Base-by-base conservation (phyloP, 805 yeast species). In the Myxozyma melibiosi region DNA sequence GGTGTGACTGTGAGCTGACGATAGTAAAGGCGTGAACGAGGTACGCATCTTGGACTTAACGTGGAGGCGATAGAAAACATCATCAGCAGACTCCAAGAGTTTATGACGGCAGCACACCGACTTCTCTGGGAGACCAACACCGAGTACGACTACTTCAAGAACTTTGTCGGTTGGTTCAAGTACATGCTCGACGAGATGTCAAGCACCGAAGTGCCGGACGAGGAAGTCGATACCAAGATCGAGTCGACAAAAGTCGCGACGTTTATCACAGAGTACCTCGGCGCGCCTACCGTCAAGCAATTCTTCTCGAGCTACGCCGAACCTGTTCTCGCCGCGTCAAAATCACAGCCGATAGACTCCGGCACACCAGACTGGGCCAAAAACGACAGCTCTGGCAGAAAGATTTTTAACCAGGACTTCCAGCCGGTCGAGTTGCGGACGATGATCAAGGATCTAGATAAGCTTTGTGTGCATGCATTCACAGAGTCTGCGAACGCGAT, bases 131-230 rank as follows among this genome's bases (percentile, higher is more conserved):
- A 56, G 9, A 9, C 60, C 9, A 61, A 57, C 45, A 39, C 31
- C 14, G 66, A 63, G 38, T 51, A 49, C 24, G 61, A 41, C 2
- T 46, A 48, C 18, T 57, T 40, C 49, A 50, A 35, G 28, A 31
- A 45, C 16, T 63, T 63, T 53, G 24, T 55, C n/a, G 58, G 40
- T 20, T 63, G 66, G 65, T 44, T 63, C 13, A 55, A 47, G 37
- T 51, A 42, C 16, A 4, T 55, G 1, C 20, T 38, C 16, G 63
- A 62, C 25, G 62, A 54, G 24, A 13, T 49, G 13, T 4, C 47
- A 7, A 39, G 37, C 16, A 24, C 42, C 8, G 62, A 47, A 9
- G 27, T 34, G 2, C 43, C 52, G 2, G 30, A 35, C 14, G 58
- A 47, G 11, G 57, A 56, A 13, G n/a, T 18, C 7, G 60, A 51